Evolutionary conservation across 2,329 filamentous ascomycete genomes (phyloP), one percentile per base, ranked within the genome.

Genomic region (Aspergillus melleus): DNA sequence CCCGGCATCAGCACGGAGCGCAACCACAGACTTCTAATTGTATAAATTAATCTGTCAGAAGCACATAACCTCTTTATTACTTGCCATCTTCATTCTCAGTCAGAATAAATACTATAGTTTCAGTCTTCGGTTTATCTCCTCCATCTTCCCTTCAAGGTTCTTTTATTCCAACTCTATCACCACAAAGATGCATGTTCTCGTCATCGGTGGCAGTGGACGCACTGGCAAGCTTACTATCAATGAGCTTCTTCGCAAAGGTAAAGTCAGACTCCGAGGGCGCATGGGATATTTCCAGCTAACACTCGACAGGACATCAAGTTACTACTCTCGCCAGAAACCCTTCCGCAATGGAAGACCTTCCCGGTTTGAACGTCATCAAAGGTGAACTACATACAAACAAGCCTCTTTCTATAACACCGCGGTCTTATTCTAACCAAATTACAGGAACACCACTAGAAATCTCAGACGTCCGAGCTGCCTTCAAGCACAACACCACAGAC

Each of bases 191-290:
- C 64, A 64, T 20, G 65, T 79, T 59, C 72, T 81, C 51, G 72
- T 80, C 14, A 70, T 81, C n/a, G 79, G 78, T 54, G 75, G 76
- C 53, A 79, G 71, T 61, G 78, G 79, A 36, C 77, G 79, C 14
- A 80, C 76, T 3, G 79, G 79, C 68, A 69, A 75, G 59, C 74
- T 77, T 11, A 76, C 80, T 30, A 70, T 81, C 19, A 68, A 70
- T 19, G 72, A 80, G 61, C 55, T 79, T 4, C 70, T 81, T 22
- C 61, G 65, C 16, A 74, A 75, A 57, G 71, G 65, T 68, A 61
- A 16, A 52, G 4, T 11, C 3, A 22, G 32, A 1, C 29, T 29
- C 24, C n/a, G 8, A 26, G 16, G 12, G 2, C 1, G n/a, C 30
- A 10, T 16, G 16, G 6, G n/a, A 32, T 6, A 42, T 16, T 2